A percentile compares a stretch with the other conserved stretches of the same genome.
phyloP scores from a whole-genome alignment of 2,329 filamentous ascomycete genomes.

The Fusarium veterinarium region DNA sequence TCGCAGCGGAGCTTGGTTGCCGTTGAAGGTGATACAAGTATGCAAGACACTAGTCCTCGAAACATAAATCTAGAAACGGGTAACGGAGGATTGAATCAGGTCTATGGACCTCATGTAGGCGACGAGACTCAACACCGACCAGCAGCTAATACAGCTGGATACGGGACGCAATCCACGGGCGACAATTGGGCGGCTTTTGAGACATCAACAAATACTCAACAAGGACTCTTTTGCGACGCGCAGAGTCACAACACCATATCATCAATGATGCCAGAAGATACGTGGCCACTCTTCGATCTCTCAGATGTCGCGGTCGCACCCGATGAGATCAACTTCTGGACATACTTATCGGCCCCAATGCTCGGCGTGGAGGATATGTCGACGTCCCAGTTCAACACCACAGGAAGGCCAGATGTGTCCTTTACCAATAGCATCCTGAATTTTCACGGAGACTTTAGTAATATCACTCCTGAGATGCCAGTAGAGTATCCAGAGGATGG shows the following conservation, averaged over 20 bases:
- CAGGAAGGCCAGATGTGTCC: neutral
- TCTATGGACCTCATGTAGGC: rapidly evolving
- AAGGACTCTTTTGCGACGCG: rapidly evolving
- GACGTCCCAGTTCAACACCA: neutral
- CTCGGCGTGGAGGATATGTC: neutral
- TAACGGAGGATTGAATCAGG: too few species aligned
- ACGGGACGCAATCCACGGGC: rapidly evolving
- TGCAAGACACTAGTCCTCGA: rapidly evolving
- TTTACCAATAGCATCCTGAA: constrained; percentile 9
- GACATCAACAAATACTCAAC: neutral
- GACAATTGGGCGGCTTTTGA: neutral
- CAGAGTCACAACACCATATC: neutral
- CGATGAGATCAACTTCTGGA: constrained; percentile 10
- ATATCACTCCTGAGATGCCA: neutral
- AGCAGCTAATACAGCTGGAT: rapidly evolving
- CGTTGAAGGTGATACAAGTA: rapidly evolving
- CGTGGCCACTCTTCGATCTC: constrained; percentile 3
- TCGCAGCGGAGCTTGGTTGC: neutral
- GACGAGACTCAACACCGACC: neutral
- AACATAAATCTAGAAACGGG: rapidly evolving
- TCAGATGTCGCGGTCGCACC: neutral
- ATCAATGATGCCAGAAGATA: neutral
- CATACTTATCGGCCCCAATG: constrained; percentile 9
- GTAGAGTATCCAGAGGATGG: neutral
- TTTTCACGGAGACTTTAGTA: constrained; percentile 8